Percentiles rank a stretch among this genome's conserved stretches.
Evolutionary conservation across 768 basidiomycete species (phyloP).

Genomic region (Auriculariales sp.): DNA sequence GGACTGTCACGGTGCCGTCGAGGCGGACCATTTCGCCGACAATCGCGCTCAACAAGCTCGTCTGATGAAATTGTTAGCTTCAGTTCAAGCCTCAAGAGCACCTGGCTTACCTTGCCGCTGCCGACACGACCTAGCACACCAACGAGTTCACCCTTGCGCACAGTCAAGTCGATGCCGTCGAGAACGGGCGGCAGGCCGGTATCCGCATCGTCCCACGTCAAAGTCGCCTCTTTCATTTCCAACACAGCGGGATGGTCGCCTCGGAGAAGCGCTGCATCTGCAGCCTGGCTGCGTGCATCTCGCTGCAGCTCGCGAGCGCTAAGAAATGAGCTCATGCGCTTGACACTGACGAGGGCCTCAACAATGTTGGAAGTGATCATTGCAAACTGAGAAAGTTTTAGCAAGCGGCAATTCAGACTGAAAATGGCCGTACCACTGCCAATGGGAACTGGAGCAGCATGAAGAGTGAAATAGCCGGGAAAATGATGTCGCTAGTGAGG

Average conservation of each 20-base stretch:
- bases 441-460: conserved; percentile 79
- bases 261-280: conserved; percentile 23
- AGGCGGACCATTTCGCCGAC: conserved; percentile 74
- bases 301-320: conserved; percentile 63
- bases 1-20: conserved; percentile 57
- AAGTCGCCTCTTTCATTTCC: conserved; percentile 69
- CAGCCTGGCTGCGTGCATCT: conserved; percentile 50
- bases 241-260: conserved; percentile 59
- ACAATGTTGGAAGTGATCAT: conserved; percentile 70
- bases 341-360: conserved; percentile 73
- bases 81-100: conserved; percentile 6
- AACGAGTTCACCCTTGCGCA: conserved; percentile 72
- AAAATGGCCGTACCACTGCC: conserved; percentile 44
- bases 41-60: conserved; percentile 62
- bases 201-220: conserved; percentile 46
- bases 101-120: conserved; percentile 59
- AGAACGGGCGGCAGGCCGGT: conserved; percentile 38
- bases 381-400: conserved; percentile 30
- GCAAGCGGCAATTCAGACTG: background rate
- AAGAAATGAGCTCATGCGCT: conserved; percentile 65
- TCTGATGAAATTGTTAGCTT: conserved; percentile 23
- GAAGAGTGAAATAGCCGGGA: conserved; percentile 89
- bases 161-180: conserved; percentile 59
- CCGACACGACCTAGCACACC: conserved; percentile 84
- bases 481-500: conserved; percentile 81